phyloP scores from a whole-genome alignment of 192 early-diverging fungal genomes.

The Coemansia nantahalensis region DNA sequence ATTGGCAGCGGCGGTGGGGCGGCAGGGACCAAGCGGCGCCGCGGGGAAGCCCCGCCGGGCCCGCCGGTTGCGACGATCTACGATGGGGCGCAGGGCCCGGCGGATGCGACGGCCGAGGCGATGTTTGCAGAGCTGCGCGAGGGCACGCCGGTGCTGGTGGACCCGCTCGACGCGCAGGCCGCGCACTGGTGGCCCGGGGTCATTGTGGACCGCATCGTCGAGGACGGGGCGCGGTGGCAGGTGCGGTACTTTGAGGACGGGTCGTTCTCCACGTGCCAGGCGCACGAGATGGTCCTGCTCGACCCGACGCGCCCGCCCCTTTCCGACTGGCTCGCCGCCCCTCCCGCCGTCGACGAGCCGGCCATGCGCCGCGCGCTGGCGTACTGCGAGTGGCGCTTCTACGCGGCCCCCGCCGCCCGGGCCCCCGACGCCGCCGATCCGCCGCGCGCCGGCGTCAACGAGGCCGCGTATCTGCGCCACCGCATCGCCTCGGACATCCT shows the following conservation, averaged over 20 bases:
- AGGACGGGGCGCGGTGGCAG: conserved; percentile 4
- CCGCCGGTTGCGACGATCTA: conserved; percentile 23
- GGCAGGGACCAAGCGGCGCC: background rate
- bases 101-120: conserved; percentile 1
- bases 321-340: conserved; percentile 5
- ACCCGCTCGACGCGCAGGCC: conserved; percentile 24
- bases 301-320: conserved; percentile 11
- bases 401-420: background rate
- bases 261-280: conserved; percentile 28
- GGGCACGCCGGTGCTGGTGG: conserved; percentile 46
- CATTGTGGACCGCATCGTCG: conserved; percentile 17
- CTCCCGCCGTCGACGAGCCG: conserved; percentile 7
- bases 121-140: conserved; percentile 28
- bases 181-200: conserved; percentile 47
- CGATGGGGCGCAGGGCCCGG: conserved; percentile 31
- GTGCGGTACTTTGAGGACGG: conserved; percentile 51
- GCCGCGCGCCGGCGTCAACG: conserved; percentile 21
- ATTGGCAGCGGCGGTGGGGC: background rate
- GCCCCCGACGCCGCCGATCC: background rate
- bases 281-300: conserved; percentile 30
- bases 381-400: conserved; percentile 46
- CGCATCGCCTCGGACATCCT: conserved; percentile 10
- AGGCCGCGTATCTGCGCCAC: conserved; percentile 6
- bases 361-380: conserved; percentile 45
- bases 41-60: background rate